Evolutionary conservation across 2,329 filamentous ascomycete genomes (phyloP).

Genomic region (Cladobotryum protrusum): DNA sequence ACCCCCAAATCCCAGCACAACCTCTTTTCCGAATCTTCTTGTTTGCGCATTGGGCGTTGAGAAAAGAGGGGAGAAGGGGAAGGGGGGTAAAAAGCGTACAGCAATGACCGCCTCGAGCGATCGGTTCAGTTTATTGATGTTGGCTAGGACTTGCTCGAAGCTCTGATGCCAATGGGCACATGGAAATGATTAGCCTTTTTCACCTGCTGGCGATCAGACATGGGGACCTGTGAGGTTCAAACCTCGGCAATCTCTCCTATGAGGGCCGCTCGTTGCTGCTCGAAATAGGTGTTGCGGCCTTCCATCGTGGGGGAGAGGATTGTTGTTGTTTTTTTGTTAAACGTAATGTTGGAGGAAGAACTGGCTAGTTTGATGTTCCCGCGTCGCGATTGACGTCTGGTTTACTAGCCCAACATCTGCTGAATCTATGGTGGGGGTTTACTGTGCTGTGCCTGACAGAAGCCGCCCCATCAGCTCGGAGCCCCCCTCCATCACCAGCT

Average conservation of each 20-base stretch:
- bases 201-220: too few relatives aligned
- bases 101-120: constrained; percentile 86
- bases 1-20: not conserved
- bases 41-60: not conserved
- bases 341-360: too few relatives aligned
- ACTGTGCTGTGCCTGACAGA: not conserved
- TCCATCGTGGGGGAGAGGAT: constrained; percentile 23
- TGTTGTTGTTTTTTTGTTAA: constrained; percentile 16
- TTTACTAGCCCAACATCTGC: too few relatives aligned
- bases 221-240: constrained; percentile 10
- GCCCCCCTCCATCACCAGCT: too few relatives aligned
- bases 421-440: too few relatives aligned
- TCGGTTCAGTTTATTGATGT: constrained; percentile 92
- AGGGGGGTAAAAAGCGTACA: constrained; percentile 43
- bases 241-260: constrained; percentile 69
- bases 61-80: not conserved
- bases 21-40: not conserved
- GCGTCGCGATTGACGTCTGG: too few relatives aligned
- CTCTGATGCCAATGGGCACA: constrained; percentile 37
- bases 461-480: too few relatives aligned
- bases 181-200: not conserved
- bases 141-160: constrained; percentile 87
- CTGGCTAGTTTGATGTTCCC: too few relatives aligned
- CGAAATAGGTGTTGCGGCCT: constrained; percentile 58
- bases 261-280: constrained; percentile 66